phyloP scores from a whole-genome alignment of 2,329 filamentous ascomycete species.

The Aspergillus pseudotamarii region DNA sequence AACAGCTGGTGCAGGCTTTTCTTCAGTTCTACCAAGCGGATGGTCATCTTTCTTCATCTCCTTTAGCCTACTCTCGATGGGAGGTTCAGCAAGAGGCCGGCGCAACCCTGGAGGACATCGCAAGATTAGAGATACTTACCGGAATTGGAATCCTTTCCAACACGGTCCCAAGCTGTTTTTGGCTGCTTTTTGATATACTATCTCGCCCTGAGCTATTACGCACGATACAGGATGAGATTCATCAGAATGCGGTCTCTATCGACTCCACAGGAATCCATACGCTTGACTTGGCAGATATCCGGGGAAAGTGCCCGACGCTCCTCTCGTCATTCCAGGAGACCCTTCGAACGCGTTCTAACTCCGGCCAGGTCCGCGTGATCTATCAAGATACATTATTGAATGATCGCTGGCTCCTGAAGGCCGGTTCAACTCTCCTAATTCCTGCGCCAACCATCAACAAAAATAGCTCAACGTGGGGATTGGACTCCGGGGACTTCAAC shows the following conservation, averaged over 20 bases:
- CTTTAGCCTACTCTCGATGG: slow-evolving; percentile 23
- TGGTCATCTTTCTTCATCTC: slow-evolving; percentile 39
- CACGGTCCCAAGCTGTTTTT: slow-evolving; percentile 49
- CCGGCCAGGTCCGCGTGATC: slow-evolving; percentile 34
- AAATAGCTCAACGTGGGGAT: slow-evolving; percentile 34
- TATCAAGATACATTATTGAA: slow-evolving; percentile 39
- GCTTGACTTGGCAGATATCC: slow-evolving; percentile 40
- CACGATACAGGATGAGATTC: slow-evolving; percentile 46
- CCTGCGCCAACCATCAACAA: slow-evolving; percentile 35
- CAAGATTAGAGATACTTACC: slow-evolving; percentile 30
- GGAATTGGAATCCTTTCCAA: slow-evolving; percentile 45
- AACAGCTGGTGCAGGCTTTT: slow-evolving; percentile 39
- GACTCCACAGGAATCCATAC: slow-evolving; percentile 17
- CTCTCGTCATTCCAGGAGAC: slow-evolving; percentile 43
- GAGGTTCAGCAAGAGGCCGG: slow-evolving; percentile 18
- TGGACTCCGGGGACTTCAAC: slow-evolving; percentile 22
- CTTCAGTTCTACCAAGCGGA: slow-evolving; percentile 44
- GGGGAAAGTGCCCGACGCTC: slow-evolving; percentile 37
- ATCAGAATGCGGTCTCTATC: slow-evolving; percentile 27
- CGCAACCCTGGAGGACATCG: slow-evolving; percentile 24
- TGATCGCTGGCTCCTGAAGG: slow-evolving; percentile 40
- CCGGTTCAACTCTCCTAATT: slow-evolving; percentile 39
- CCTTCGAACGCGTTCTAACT: slow-evolving; percentile 30
- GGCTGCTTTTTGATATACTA: slow-evolving; percentile 49
- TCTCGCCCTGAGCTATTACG: slow-evolving; percentile 42